Evolutionary conservation across 495 filamentous ascomycete species (phyloP), one percentile per base, ranked within the genome.

Genomic region (Neurospora sp.): DNA sequence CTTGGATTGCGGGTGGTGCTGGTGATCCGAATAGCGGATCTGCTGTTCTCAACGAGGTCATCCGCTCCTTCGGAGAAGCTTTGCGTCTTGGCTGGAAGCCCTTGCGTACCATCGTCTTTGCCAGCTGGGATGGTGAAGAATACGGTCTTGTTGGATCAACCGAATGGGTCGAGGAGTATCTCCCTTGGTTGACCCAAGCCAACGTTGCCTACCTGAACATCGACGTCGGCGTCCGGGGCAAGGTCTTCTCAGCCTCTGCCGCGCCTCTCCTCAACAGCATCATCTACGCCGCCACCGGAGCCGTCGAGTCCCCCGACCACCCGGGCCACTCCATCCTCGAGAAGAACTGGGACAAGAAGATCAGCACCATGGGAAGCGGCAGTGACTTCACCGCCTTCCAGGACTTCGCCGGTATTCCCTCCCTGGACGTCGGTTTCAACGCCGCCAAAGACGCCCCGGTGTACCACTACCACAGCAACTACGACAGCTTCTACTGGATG

Each of bases 371-470:
- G 73, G 94, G 94, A 59, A 90, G 90, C 44, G 93, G 92, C 40
- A 92, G 91, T 78, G 96, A 98, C 76, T 97, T 93, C 76, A 92
- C 94, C 31, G 91, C 96, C 68, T 99, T 97, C 82, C 95, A 98
- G 80, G 91, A 96, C 79, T 91, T 93, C 75, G 94, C 93, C 27
- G 96, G 96, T 59, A 89, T 92, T 44, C 94, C 94, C 7, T 94
- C 90, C 61, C 84, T 98, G 74, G 94, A 97, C 77, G 88, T 98
- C 74, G 88, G 91, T 42, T 99, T 99, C 80, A 78, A 81, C 45
- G 87, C 88, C 18, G 81, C 85, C 44, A 77, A 85, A 27, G 76
- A 70, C 7, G 77, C 77, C 42, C 74, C 83, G 9, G 82, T 89
- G 20, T 97, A 89, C 81, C 94, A 96, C 18, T 94, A 94, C 76